These are phyloP conservation scores for Botrytis cinerea DNA, from an alignment of 2,329 filamentous ascomycete species.

Conservation along the genomic window DNA sequence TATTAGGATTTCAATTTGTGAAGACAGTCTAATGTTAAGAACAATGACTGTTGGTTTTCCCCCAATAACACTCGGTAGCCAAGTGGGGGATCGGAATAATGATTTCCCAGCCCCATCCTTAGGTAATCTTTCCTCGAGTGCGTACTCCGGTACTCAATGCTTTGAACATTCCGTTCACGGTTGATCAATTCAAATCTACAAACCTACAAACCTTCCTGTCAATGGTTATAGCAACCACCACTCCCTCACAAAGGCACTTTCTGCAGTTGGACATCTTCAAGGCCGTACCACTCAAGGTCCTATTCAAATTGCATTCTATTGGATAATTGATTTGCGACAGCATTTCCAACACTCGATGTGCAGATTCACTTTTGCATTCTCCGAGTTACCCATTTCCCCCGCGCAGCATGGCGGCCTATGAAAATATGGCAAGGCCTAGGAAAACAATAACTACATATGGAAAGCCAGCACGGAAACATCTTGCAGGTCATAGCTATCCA, in stretches of 20 bases:
- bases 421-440: conserved; percentile 32
- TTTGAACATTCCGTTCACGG: neutral
- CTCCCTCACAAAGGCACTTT: neutral
- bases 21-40: neutral
- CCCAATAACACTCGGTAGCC: neutral
- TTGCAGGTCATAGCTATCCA: conserved; percentile 37
- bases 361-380: conserved; percentile 14
- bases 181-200: neutral
- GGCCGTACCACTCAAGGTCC: neutral
- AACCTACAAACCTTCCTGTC: neutral
- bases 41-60: neutral
- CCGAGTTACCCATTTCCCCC: conserved; percentile 13
- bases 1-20: neutral
- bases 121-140: conserved; percentile 1
- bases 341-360: conserved; percentile 13
- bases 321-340: conserved; percentile 15
- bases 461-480: conserved; percentile 37
- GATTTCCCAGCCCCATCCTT: neutral
- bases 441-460: conserved; percentile 42
- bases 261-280: neutral
- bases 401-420: conserved; percentile 37
- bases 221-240: neutral
- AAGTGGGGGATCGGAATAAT: neutral
- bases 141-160: neutral
- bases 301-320: neutral